Evolutionary conservation across 2,329 filamentous ascomycete genomes (phyloP), one percentile per base, ranked within the genome.

Genomic region (Verticillium isaacii): DNA sequence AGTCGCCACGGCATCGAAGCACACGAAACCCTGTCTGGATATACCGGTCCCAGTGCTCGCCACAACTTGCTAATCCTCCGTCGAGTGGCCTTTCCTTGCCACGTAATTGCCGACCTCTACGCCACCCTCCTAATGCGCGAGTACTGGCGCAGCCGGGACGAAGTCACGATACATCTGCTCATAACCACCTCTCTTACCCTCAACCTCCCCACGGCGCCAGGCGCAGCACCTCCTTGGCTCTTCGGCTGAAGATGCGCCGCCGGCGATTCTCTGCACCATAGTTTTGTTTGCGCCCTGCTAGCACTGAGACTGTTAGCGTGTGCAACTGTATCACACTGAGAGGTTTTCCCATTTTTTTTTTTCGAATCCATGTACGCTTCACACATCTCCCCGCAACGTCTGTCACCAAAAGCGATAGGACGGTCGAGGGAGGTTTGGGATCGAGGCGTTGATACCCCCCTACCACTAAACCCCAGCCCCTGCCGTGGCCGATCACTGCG

Each of bases 381-480:
- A 62, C 55, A 45, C 19, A 61, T 63, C 59, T 64, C 52, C 61
- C 60, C 58, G 39, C 61, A 63, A 65, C 59, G 61, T 60, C 63
- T 61, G 59, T 59, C 37, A 58, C 63, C 34, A 59, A 60, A 60
- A 58, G 64, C 57, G 55, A 61, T 34, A 64, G 61, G 63, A 61
- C 58, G 55, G 64, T 59, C 59, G 59, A 61, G 57, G 60, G 64
- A 63, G 64, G 54, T 63, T 50, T 36, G 61, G 63, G 62, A 65
- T 63, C 59, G 64, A 64, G 64, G 57, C 61, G 61, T 64, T 64
- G 63, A 64, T 64, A 64, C 64, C 64, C 62, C 63, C 45, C 45
- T 58, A 50, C 39, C 41, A 39, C 57, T 7, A 58, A 25, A 50
- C 11, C 7, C 45, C n/a, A 23, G n/a, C 45, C 45, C 45, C 45